Base-by-base conservation (phyloP, 1,139 yeast species). In the Saccharomycopsis phalli region DNA sequence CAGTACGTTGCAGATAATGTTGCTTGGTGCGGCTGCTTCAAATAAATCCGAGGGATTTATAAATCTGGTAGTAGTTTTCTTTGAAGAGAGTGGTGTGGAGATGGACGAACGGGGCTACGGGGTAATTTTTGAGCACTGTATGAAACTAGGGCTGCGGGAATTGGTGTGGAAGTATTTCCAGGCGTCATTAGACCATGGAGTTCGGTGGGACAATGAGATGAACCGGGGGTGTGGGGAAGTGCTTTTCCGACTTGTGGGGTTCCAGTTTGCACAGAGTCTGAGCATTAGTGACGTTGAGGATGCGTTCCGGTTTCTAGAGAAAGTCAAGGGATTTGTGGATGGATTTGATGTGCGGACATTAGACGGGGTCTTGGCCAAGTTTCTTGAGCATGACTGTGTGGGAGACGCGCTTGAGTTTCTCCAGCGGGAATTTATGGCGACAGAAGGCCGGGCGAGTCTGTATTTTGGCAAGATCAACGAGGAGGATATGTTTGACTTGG, bases 371-470 rank as follows among this genome's bases (percentile, higher is more conserved):
- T 59, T 76, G 14, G 49, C 53, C 11, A 59, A 65, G 51, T 69
- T 78, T 59, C 50, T 80, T 16, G 57, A 61, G 4, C 66, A 63
- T 2, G 69, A 71, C 32, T 67, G 62, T 43, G 67, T 74, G 4
- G 77, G 75, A 3, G 84, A 79, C 53, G 71, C 72, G 2, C 69
- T 76, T 18, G 74, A 69, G 46, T 65, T 79, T 50, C 58, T 82
- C 50, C 66, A 70, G 35, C 63, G 79, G 42, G 88, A 81, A 54
- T 62, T 78, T 38, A 61, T 64, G 2, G 79, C 79, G 2, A 52
- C 58, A 25, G 61, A 74, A 18, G 59, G 63, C n/a, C 60, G 59
- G 37, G 62, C 56, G n/a, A 49, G 58, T 2, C 55, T 62, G 29
- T 51, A 44, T 32, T 44, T 27, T 36, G 43, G 45, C 8, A 44